Base-by-base conservation (phyloP, 2,329 filamentous ascomycete genomes). In the Cladosporium sp. region DNA sequence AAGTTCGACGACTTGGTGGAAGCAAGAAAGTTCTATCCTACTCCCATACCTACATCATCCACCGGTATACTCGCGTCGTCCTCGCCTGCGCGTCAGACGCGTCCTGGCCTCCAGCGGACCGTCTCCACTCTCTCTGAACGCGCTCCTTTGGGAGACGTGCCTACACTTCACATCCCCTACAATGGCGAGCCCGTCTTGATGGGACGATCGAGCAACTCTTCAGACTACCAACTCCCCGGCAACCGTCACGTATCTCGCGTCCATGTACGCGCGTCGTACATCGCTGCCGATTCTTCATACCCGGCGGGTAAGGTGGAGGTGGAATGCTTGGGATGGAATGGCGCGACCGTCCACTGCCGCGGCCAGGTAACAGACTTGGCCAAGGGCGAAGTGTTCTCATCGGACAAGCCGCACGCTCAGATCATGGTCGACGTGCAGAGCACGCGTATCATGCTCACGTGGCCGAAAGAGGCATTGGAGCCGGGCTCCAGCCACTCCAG, bases 371-470 rank as follows among this genome's bases (percentile, higher is more conserved):
- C 88, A 77, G 89, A 95, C 60, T 72, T 98, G 63, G 79, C 77
- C 58, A 96, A 95, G 74, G 89, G 87, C 14, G 90, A 95, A 67
- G 87, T 83, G 46, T 97, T 96, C 70, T 86, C 85, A 43, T 95
- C 90, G 54, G 89, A 95, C 71, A 91, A 90, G 31, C 88, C 91
- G 66, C 83, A 85, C 59, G 84, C 84, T 14, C 90, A 95, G 64
- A 90, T 98, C 68, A 95, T 98, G 83, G 75, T 98, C 58, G 91
- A 97, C 68, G 90, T 97, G 40, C 89, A 95, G 64, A 91, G 95
- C 67, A 85, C 90, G 50, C 87, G 93, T 58, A 89, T 97, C 42
- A 78, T 95, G 69, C 76, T 98, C 57, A 83, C 85, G 66, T 97
- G 93, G 92, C 93, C 93, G n/a, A 70, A 63, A 64, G 66, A 63